These are phyloP conservation scores for Onygena corvina DNA, from an alignment of 2,329 filamentous ascomycete species.

Conservation along the genomic window DNA sequence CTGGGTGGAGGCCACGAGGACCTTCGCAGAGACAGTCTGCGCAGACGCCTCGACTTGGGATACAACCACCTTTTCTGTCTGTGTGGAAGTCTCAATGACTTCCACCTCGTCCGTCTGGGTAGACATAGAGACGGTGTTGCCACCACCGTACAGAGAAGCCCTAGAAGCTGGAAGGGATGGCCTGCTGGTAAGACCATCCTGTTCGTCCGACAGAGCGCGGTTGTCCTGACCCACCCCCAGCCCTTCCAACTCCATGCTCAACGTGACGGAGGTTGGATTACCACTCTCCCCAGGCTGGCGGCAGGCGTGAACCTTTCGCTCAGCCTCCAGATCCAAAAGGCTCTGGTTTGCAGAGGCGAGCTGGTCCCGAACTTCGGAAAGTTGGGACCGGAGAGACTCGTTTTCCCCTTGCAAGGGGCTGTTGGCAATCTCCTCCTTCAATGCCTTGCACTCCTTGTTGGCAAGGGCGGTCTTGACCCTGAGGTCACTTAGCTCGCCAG, in stretches of 20 bases:
- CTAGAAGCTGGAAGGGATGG: slow-evolving; percentile 3
- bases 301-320: slow-evolving; percentile 4
- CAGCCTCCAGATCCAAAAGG: slow-evolving; percentile 8
- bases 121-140: slow-evolving; percentile 4
- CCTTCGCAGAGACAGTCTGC: slow-evolving; percentile 8
- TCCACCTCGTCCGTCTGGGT: slow-evolving; percentile 8
- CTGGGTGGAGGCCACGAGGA: slow-evolving; percentile 9
- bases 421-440: slow-evolving; percentile 7
- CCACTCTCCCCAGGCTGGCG: not conserved
- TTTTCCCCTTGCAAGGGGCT: slow-evolving; percentile 8
- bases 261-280: not conserved
- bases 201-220: not conserved
- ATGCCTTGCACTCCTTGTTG: slow-evolving; percentile 1
- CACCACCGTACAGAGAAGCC: slow-evolving; percentile 7
- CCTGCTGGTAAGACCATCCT: not conserved
- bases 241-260: slow-evolving; percentile 6
- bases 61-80: slow-evolving; percentile 8
- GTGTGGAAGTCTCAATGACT: slow-evolving; percentile 9
- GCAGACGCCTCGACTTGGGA: not conserved
- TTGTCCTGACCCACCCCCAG: slow-evolving; percentile 2
- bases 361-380: not conserved
- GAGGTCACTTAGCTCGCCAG: slow-evolving; percentile 7
- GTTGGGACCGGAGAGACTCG: not conserved
- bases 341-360: slow-evolving; percentile 7
- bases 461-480: not conserved